phyloP scores from a whole-genome alignment of 805 yeast species.

The Teunomyces lycoperdinae region DNA sequence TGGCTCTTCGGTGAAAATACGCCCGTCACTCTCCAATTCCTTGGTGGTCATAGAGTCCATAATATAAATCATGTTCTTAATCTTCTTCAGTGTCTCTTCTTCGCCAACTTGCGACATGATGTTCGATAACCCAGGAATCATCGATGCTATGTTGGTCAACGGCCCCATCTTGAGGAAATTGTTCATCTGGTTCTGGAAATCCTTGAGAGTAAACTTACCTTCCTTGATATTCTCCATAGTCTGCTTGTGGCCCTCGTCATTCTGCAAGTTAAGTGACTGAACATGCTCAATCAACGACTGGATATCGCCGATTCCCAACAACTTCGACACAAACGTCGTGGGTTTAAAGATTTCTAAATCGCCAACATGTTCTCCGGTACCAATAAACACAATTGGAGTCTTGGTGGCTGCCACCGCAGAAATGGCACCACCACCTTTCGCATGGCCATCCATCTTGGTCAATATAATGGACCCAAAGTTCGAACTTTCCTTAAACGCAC shows the following conservation, averaged over 20 bases:
- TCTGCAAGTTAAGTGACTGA: conserved; percentile 69
- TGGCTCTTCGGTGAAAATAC: conserved; percentile 75
- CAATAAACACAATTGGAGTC: conserved; percentile 93
- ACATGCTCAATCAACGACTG: conserved; percentile 94
- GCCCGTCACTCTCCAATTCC: conserved; percentile 89
- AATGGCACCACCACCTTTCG: conserved; percentile 99
- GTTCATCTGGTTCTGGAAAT: conserved; percentile 91
- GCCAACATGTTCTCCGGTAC: conserved; percentile 96
- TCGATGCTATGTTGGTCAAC: conserved; percentile 84
- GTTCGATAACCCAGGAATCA: conserved; percentile 89
- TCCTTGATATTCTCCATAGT: conserved; percentile 90
- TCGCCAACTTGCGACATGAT: conserved; percentile 87
- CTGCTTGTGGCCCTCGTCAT: conserved; percentile 73
- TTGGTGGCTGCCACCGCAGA: conserved; percentile 97
- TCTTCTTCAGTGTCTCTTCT: conserved; percentile 80
- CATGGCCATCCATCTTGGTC: conserved; percentile 98
- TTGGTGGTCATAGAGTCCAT: conserved; percentile 95
- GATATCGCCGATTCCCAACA: conserved; percentile 92
- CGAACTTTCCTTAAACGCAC: conserved; percentile 89
- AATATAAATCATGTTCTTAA: conserved; percentile 85
- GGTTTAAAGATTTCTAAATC: conserved; percentile 93
- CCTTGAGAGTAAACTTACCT: conserved; percentile 89
- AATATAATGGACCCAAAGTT: conserved; percentile 93
- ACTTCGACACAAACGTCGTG: conserved; percentile 81
- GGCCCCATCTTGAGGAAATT: conserved; percentile 98